These are phyloP conservation scores for Choanephora cucurbitarum DNA, from an alignment of 371 early-diverging fungal species.

Conservation along the genomic window DNA sequence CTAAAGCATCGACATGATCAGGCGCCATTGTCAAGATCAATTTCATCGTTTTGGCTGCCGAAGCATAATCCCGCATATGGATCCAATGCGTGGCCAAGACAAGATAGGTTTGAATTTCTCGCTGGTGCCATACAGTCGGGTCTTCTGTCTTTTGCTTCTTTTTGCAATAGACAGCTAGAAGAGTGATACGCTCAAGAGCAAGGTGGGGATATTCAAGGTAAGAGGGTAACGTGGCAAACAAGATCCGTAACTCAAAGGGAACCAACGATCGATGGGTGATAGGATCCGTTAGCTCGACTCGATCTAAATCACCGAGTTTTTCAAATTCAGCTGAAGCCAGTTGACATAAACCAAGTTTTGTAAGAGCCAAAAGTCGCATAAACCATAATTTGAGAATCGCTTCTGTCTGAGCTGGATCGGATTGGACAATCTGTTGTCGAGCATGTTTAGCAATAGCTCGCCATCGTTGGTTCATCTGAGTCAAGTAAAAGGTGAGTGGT, in stretches of 20 bases:
- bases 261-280: conserved; percentile 48
- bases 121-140: conserved; percentile 38
- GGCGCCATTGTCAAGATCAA: conserved; percentile 17
- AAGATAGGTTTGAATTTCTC: conserved; percentile 56
- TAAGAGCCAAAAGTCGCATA: conserved; percentile 53
- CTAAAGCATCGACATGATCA: conserved; percentile 49
- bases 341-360: conserved; percentile 56
- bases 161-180: conserved; percentile 56
- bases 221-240: conserved; percentile 56
- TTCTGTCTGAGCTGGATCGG: conserved; percentile 38
- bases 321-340: conserved; percentile 65
- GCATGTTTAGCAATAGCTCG: conserved; percentile 59
- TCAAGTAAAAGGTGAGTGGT: too few relatives aligned
- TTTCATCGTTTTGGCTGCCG: conserved; percentile 46
- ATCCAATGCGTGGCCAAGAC: conserved; percentile 56
- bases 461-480: conserved; percentile 62
- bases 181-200: conserved; percentile 54
- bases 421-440: conserved; percentile 51
- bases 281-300: conserved; percentile 35
- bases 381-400: conserved; percentile 56
- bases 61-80: conserved; percentile 48
- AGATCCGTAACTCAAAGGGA: conserved; percentile 58
- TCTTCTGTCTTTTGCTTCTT: conserved; percentile 30
- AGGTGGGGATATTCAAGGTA: conserved; percentile 49
- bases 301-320: conserved; percentile 56